Conservation (phyloP, 371 early-diverging fungal species). For the Rhizopus delemar region DNA sequence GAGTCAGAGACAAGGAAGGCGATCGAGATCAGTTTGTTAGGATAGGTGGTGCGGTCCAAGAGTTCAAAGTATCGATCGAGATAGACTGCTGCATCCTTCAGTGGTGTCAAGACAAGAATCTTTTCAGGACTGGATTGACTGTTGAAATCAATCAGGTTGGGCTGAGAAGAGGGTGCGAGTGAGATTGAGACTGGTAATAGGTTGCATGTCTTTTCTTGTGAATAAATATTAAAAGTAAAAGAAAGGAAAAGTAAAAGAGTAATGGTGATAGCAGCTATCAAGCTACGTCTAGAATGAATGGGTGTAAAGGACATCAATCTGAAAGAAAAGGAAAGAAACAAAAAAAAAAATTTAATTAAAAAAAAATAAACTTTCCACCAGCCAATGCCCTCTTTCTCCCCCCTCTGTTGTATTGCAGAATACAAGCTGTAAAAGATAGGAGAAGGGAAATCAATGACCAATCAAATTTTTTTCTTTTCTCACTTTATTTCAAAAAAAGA, state of each 20-base stretch:
- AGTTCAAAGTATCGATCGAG: slow-evolving; percentile 61
- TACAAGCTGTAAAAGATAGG: too few relatives aligned
- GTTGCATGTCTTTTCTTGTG: neutral
- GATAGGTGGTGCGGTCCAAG: slow-evolving; percentile 52
- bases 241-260: neutral
- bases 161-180: neutral
- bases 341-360: slow-evolving; percentile 1
- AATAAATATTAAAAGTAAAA: neutral
- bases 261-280: neutral
- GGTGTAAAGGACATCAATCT: neutral
- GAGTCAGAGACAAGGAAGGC: slow-evolving; percentile 66
- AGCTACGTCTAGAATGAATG: neutral
- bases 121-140: slow-evolving; percentile 10
- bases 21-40: slow-evolving; percentile 55
- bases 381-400: neutral
- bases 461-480: too few relatives aligned
- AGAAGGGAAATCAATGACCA: too few relatives aligned
- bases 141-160: neutral
- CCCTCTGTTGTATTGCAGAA: too few relatives aligned
- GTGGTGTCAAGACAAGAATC: slow-evolving; percentile 57
- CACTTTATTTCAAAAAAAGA: too few relatives aligned
- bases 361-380: neutral
- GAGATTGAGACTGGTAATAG: neutral
- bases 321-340: neutral
- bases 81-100: slow-evolving; percentile 59